Base-by-base conservation (phyloP, 495 filamentous ascomycete species). In the Hyaloscypha variabilis region DNA sequence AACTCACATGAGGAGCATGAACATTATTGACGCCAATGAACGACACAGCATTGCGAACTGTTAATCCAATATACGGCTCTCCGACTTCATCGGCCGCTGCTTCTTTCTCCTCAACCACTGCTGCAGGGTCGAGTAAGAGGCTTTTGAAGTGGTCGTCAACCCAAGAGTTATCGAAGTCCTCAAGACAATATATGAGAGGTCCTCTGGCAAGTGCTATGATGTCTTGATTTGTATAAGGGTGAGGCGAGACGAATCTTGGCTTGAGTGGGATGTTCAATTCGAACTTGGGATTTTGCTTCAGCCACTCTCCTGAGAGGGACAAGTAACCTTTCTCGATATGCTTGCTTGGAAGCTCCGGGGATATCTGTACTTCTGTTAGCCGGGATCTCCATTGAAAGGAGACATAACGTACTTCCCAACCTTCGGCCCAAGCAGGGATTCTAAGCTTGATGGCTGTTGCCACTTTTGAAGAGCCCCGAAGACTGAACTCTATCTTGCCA, bases 121-220 rank as follows among this genome's bases (percentile, higher is more conserved):
- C 64, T 10, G 58, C 56, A 2, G 71, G 64, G 58, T 77, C 68
- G 8, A 76, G 69, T 3, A 74, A 25, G 11, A 65, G 25, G 29
- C n/a, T 77, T 75, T 83, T 83, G 75, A 86, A 86, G 73, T 87
- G 85, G 67, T 84, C 74, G 30, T 77, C 60, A 64, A 84, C 83
- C 81, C 84, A 86, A n/a, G 78, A 67, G 67, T 87, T 85, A 68
- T 87, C 84, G 42, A 76, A 60, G 64, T 86, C 84, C 63, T 86
- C 85, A 19, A 83, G 77, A 67, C 84, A 88, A 72, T 86, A 88
- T 13, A 87, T 76, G 46, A 87, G 72, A 4, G 84, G 84, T 8
- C 85, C 85, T 34, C 83, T 74, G 6, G 80, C 84, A 53, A 88
- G 69, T 28, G 80, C 77, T 29, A 81, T 63, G 11, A 79, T 80